Base-by-base conservation (phyloP, 352 stramenopile genomes). In the Globisporangium carolinianum region DNA sequence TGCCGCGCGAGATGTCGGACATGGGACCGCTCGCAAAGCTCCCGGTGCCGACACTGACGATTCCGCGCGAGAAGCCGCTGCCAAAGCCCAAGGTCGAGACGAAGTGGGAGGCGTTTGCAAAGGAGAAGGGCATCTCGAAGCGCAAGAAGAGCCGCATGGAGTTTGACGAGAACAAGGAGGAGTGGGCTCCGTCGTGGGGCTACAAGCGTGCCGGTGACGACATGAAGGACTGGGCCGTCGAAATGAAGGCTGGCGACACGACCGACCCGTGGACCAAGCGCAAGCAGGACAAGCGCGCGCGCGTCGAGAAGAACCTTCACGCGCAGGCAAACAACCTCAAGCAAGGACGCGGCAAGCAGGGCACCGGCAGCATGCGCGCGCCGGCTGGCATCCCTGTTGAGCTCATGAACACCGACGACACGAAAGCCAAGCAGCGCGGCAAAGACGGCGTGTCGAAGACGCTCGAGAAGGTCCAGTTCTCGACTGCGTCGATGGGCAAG, bases 81-180 rank as follows among this genome's bases (percentile, higher is more conserved):
- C 89, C 88, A 1, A 95, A 94, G 68, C 81, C 80, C 39, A 99
- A 98, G 77, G 73, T 95, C 64, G 91, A 98, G 71, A 99, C 97
- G 11, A 98, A 95, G 71, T 99, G 97, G 97, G 96, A 99, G 76
- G 96, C 98, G 68, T 99, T 99, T 73, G 97, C 97, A 36, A 92
- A 97, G 66, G 86, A 98, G 61, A 98, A 98, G 76, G 97, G 97
- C 58, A 99, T 99, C 66, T 78, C 94, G 51, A 97, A 98, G 65
- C 91, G 94, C 61, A 99, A 99, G 73, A 94, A 97, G 67, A 95
- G 83, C 39, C 88, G 96, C 60, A 99, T 98, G 87, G 76, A 96
- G 49, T 98, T 94, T 57, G 97, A 99, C 65, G 97, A 99, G 67
- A 61, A 79, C 14, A 97, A 78, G 57, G 86, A 90, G 49, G 85